A percentile compares a stretch with the other conserved stretches of the same genome.
phyloP scores from a whole-genome alignment of 192 early-diverging fungal genomes.

The Coemansia asiatica region DNA sequence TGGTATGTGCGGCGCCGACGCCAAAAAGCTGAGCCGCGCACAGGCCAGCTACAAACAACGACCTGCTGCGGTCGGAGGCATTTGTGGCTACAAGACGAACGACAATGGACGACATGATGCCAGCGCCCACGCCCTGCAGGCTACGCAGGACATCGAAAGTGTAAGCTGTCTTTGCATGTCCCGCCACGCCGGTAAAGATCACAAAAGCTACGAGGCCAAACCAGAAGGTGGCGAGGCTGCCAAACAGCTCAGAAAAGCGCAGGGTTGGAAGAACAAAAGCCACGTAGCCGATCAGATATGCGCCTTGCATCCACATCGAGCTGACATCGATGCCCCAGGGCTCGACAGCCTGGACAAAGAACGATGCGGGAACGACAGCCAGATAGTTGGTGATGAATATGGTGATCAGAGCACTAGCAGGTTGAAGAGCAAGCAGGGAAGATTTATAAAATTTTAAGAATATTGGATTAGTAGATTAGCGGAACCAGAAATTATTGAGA shows the following conservation, averaged over 20 bases:
- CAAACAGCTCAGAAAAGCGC: slow-evolving; percentile 34
- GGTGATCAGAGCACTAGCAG: slow-evolving; percentile 29
- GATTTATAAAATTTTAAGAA: neutral
- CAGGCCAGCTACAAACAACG: slow-evolving; percentile 28
- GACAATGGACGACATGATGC: slow-evolving; percentile 24
- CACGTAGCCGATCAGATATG: slow-evolving; percentile 53
- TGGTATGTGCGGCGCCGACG: slow-evolving; percentile 39
- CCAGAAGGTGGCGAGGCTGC: slow-evolving; percentile 34
- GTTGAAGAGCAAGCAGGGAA: no score
- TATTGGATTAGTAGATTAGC: neutral
- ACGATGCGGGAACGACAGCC: slow-evolving; percentile 38
- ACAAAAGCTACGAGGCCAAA: slow-evolving; percentile 36
- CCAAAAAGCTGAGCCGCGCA: slow-evolving; percentile 46
- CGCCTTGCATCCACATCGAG: slow-evolving; percentile 50
- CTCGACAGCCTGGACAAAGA: slow-evolving; percentile 43
- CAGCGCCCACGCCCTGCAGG: slow-evolving; percentile 47
- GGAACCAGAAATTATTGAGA: no score
- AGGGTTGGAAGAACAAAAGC: slow-evolving; percentile 29
- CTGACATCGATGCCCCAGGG: slow-evolving; percentile 46
- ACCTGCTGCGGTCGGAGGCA: slow-evolving; percentile 33
- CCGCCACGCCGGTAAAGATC: slow-evolving; percentile 33
- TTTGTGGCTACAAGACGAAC: slow-evolving; percentile 24
- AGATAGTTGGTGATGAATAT: slow-evolving; percentile 28
- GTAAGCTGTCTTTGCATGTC: slow-evolving; percentile 19
- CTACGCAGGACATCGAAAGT: slow-evolving; percentile 41